Base-by-base conservation (phyloP, 2,329 filamentous ascomycete species). In the Calonectria pseudoturangicola region DNA sequence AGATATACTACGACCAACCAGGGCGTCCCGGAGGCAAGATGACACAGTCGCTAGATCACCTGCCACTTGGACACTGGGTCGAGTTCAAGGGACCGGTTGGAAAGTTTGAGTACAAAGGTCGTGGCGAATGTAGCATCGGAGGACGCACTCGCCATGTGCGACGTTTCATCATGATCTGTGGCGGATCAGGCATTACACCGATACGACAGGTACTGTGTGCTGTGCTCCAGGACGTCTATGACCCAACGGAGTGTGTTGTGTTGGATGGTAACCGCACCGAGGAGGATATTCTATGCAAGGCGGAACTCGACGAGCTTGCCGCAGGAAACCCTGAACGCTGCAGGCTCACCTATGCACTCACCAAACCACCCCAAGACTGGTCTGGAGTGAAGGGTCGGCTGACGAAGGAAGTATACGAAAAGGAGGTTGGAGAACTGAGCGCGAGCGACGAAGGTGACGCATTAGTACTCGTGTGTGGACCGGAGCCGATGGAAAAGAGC, bases 1-100 rank as follows among this genome's bases (percentile, higher is more conserved):
- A 98, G 82, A 87, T 98, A 21, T 98, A 98, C 85, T 90, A 90
- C 74, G 90, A 92, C 65, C 90, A 87, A 0, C 83, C 86, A 2
- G 86, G 86, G 4, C 84, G 83, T 3, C 87, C 88, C 30, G 95
- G 94, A 12, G 95, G 95, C 0, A 92, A 91, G 78, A 97, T 98
- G 95, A 96, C 94, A 1, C 90, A 91, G 82, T 93, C 94, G 0
- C 87, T 98, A 1, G 94, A 98, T 73, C 83, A 89, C 13, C 86
- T 98, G 1, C 91, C 93, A 0, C 76, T 95, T 0, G 95, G 94
- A 12, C 91, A 95, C 74, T 88, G 87, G 54, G 92, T 97, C 67
- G 94, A 98, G 64, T 93, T 98, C 87, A 97, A 97, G 84, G 95
- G 96, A 0, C 96, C 96, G 0, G 92, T 95, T 5, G 96, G 96